Evolutionary conservation across 163 green algal genomes (phyloP), one percentile per base, ranked within the genome.

Genomic region (Volvox carteri): DNA sequence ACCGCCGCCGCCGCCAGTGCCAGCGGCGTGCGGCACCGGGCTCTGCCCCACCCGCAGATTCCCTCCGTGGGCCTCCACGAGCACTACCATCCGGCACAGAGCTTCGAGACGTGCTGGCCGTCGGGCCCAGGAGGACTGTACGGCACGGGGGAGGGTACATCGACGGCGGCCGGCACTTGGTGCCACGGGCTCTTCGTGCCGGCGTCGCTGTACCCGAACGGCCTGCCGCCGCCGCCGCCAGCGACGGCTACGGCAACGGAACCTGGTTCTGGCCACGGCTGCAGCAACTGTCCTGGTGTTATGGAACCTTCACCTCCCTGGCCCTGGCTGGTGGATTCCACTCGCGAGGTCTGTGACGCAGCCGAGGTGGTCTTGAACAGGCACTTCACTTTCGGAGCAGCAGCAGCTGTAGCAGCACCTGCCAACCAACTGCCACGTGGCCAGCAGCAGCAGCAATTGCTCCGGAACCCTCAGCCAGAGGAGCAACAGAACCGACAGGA

Each of bases 181-280:
- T 75, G 76, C 11, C 48, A 88, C 28, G 83, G 83, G 4, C 35
- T 88, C 35, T 88, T 73, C 37, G 83, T 88, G 4, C 83, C 83
- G 5, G 83, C 83, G 4, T 35, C 48, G 35, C 67, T 88, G 5
- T 88, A 88, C 83, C 83, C 83, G 19, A 18, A 48, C 0, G 83
- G 83, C 37, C 68, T 88, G 48, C 50, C 68, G 65, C 33, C 70
- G 7, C 65, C 65, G 0, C 6, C 28, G 18, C 48, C 30, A 14
- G 11, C 58, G 56, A 39, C 54, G 9, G 7, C 18, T n/a, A n/a
- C n/a, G n/a, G n/a, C 39, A 19, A n/a, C n/a, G 7, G 14, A 8
- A 37, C 48, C 14, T 14, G 14, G 48, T 48, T 25, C 12, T 44
- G 67, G 81, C 19, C 33, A 33, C 23, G 46, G 52, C 39, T 41